Percentiles rank a stretch among this genome's conserved stretches.
These are phyloP conservation scores for Cercospora nicotianae DNA, from an alignment of 2,329 filamentous ascomycete genomes.

Conservation along the genomic window DNA sequence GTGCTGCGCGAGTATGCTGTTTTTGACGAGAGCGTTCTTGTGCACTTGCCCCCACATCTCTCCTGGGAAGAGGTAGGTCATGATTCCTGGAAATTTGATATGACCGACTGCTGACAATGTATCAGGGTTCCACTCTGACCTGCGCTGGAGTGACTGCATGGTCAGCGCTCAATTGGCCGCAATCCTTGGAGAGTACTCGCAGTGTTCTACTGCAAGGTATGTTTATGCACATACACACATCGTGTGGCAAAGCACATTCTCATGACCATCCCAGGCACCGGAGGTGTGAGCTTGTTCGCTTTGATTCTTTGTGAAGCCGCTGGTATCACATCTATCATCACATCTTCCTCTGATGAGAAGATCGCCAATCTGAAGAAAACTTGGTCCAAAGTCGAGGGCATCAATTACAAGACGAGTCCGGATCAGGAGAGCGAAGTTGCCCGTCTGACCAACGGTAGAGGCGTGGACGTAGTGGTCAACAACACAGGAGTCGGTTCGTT, in stretches of 20 bases:
- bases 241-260: not conserved
- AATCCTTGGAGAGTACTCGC: not conserved
- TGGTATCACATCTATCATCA: not conserved
- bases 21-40: constrained; percentile 51
- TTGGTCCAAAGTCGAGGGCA: not conserved
- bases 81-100: not conserved
- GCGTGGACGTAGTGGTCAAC: not conserved
- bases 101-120: not conserved
- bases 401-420: not conserved
- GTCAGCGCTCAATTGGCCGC: not conserved
- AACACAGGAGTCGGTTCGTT: not conserved
- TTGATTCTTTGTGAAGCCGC: not conserved
- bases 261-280: not conserved
- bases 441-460: not conserved
- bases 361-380: not conserved
- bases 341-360: not conserved
- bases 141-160: not conserved
- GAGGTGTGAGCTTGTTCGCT: not conserved
- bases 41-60: constrained; percentile 57
- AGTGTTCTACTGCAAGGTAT: not conserved
- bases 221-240: not conserved
- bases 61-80: constrained; percentile 54
- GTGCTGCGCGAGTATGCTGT: constrained; percentile 52
- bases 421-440: not conserved
- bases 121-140: not conserved